Conservation (phyloP, 1,284 basidiomycete genomes). For the Heterobasidion annosum region DNA sequence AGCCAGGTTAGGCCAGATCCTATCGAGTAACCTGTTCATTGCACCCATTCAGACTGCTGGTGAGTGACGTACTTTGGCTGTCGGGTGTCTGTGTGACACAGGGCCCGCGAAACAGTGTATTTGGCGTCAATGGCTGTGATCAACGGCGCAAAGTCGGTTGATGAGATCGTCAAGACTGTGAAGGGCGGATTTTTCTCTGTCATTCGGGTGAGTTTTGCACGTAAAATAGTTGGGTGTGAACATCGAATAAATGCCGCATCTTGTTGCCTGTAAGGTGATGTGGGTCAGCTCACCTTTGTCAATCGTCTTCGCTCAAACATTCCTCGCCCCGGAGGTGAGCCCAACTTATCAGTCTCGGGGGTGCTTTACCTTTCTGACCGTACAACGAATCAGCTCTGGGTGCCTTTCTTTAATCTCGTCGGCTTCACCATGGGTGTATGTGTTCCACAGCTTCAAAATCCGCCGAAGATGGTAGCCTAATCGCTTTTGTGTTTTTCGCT, state of each 20-base stretch:
- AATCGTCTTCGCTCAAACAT: constrained; percentile 66
- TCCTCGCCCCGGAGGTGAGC: constrained; percentile 58
- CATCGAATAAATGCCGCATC: not conserved
- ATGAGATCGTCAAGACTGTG: constrained; percentile 64
- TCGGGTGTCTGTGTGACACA: not conserved
- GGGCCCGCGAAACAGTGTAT: constrained; percentile 27
- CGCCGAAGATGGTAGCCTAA: too few relatives aligned
- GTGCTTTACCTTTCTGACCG: not conserved
- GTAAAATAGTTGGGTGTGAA: too few relatives aligned
- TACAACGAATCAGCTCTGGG: constrained; percentile 44
- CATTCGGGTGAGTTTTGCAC: constrained; percentile 43
- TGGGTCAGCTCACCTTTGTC: constrained; percentile 72
- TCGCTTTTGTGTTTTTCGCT: not conserved
- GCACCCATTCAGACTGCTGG: constrained; percentile 71
- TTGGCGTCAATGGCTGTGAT: constrained; percentile 80
- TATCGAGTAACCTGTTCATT: constrained; percentile 73
- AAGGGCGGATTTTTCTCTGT: constrained; percentile 71
- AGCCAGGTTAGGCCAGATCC: constrained; percentile 66
- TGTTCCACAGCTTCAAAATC: constrained; percentile 3
- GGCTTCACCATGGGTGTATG: constrained; percentile 59
- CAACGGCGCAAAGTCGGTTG: constrained; percentile 65
- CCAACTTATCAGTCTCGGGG: not conserved
- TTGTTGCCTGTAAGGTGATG: constrained; percentile 35
- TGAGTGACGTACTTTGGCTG: constrained; percentile 25
- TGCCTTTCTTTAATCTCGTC: constrained; percentile 66